Conservation (phyloP, 306 rosid species). For the Abrus pulchellus region DNA sequence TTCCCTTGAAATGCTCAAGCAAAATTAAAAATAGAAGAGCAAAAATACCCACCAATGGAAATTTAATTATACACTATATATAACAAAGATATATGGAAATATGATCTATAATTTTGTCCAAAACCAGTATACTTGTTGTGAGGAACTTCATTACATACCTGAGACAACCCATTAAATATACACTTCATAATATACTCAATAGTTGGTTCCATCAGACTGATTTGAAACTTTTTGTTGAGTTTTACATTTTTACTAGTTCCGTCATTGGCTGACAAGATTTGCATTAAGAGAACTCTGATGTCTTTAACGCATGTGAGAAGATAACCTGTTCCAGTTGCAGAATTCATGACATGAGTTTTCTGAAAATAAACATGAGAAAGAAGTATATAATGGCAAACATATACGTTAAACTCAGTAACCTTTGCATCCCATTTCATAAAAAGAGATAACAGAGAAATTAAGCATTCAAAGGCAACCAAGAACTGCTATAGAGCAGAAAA, state of each 20-base stretch:
- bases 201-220: conserved; percentile 84
- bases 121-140: conserved; percentile 26
- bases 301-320: conserved; percentile 81
- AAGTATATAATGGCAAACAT: conserved; percentile 30
- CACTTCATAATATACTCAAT: conserved; percentile 82
- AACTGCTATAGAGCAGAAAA: conserved; percentile 24
- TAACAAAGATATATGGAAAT: conserved; percentile 37
- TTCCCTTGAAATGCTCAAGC: conserved; percentile 12
- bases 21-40: conserved; percentile 35
- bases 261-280: conserved; percentile 59
- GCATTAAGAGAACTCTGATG: conserved; percentile 61
- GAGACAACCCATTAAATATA: conserved; percentile 70
- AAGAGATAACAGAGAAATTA: conserved; percentile 14
- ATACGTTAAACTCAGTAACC: conserved; percentile 18
- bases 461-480: conserved; percentile 30
- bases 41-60: conserved; percentile 32
- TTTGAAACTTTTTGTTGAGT: conserved; percentile 59
- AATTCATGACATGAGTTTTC: conserved; percentile 38
- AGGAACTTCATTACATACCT: conserved; percentile 65
- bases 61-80: conserved; percentile 8
- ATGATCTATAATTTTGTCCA: conserved; percentile 28
- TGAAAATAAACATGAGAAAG: conserved; percentile 24
- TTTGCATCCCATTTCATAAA: conserved; percentile 37
- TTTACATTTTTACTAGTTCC: conserved; percentile 47
- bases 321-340: conserved; percentile 67